These are phyloP conservation scores for Podospora sp. DNA, from an alignment of 495 filamentous ascomycete genomes.

Conservation along the genomic window DNA sequence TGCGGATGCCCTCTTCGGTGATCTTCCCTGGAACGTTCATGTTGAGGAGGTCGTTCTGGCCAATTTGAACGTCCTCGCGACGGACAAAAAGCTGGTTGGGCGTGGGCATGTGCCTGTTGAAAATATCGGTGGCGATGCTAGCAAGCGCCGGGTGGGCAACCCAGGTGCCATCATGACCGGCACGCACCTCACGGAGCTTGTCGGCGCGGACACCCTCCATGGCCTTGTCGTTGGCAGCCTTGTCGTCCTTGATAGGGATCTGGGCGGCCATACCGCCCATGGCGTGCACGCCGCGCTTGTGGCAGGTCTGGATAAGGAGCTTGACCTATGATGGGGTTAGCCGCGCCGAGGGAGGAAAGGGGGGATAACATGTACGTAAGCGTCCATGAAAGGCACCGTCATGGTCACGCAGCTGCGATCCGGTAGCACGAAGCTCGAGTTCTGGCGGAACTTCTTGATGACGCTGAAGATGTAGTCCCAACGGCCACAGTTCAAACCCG, in stretches of 20 bases:
- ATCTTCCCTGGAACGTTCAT: slow-evolving; percentile 95
- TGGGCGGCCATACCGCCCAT: slow-evolving; percentile 99
- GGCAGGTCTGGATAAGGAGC: slow-evolving; percentile 96
- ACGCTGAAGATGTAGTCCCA: slow-evolving; percentile 99
- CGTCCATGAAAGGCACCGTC: slow-evolving; percentile 99
- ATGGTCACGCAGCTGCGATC: slow-evolving; percentile 92
- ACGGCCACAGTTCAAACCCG: slow-evolving; percentile 95
- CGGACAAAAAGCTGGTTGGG: slow-evolving; percentile 94
- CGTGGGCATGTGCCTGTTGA: slow-evolving; percentile 99
- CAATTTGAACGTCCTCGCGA: slow-evolving; percentile 85
- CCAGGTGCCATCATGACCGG: slow-evolving; percentile 96
- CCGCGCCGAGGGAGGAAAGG: not conserved
- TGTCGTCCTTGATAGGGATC: slow-evolving; percentile 96
- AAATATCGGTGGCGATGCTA: slow-evolving; percentile 84
- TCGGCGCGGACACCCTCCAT: slow-evolving; percentile 94
- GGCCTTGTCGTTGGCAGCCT: slow-evolving; percentile 84
- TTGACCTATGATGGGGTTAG: slow-evolving; percentile 53
- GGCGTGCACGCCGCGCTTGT: slow-evolving; percentile 90
- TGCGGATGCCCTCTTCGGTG: slow-evolving; percentile 94
- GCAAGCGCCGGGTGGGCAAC: slow-evolving; percentile 96
- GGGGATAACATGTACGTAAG: slow-evolving; percentile 57
- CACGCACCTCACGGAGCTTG: slow-evolving; percentile 94
- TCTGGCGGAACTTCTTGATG: slow-evolving; percentile 99
- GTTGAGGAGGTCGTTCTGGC: slow-evolving; percentile 90
- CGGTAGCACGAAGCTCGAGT: slow-evolving; percentile 88